Evolutionary conservation across 1,139 yeast species (phyloP).

Genomic region (Debaryomycetaceae sp.): DNA sequence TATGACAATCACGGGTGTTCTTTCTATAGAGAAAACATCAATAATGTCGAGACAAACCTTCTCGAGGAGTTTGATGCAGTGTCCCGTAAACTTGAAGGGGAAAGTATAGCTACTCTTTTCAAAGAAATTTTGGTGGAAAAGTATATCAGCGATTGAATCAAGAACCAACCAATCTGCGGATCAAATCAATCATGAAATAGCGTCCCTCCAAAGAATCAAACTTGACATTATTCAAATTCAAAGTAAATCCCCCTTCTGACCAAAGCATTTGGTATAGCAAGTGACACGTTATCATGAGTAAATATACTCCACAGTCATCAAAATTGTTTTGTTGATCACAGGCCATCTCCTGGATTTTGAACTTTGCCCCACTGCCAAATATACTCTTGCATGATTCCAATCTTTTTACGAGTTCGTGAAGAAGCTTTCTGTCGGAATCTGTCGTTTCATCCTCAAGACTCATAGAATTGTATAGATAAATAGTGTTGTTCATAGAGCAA

Average conservation of each 20-base stretch:
- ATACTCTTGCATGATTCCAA: slow-evolving; percentile 21
- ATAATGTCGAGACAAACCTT: slow-evolving; percentile 5
- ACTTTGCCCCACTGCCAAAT: slow-evolving; percentile 12
- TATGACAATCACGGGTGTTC: slow-evolving; percentile 20
- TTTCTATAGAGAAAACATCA: slow-evolving; percentile 20
- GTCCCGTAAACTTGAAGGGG: slow-evolving; percentile 19
- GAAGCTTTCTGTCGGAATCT: slow-evolving; percentile 15
- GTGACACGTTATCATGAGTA: slow-evolving; percentile 38
- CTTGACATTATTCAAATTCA: slow-evolving; percentile 24
- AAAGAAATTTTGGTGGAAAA: slow-evolving; percentile 25
- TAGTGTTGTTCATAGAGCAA: slow-evolving; percentile 25
- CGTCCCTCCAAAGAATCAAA: slow-evolving; percentile 32
- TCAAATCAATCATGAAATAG: slow-evolving; percentile 18
- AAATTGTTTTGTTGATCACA: slow-evolving; percentile 45
- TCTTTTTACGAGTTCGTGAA: slow-evolving; percentile 21
- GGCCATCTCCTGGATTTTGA: slow-evolving; percentile 23
- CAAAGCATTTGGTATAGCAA: slow-evolving; percentile 24
- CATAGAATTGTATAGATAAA: slow-evolving; percentile 44
- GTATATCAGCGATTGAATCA: slow-evolving; percentile 11
- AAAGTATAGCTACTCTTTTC: slow-evolving; percentile 26
- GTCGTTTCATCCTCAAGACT: slow-evolving; percentile 13
- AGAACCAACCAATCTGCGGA: slow-evolving; percentile 3
- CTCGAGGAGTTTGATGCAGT: slow-evolving; percentile 18
- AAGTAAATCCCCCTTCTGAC: slow-evolving; percentile 13
- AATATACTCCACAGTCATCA: slow-evolving; percentile 46